These are phyloP conservation scores for Flaveria trinervia DNA, from an alignment of 129 eudicot genomes.

Conservation along the genomic window DNA sequence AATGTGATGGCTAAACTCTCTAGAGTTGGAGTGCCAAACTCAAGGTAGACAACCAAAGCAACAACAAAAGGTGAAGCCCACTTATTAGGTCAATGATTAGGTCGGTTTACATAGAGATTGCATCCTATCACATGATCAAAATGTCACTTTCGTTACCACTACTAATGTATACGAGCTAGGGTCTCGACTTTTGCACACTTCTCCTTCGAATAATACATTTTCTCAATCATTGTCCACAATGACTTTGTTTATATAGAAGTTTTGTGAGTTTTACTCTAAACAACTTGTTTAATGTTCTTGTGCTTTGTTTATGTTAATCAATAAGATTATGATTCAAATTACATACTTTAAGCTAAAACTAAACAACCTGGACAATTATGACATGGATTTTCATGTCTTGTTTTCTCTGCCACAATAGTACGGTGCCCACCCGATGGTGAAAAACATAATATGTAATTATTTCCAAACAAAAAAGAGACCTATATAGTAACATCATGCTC, in stretches of 20 bases:
- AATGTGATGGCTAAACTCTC: not conserved
- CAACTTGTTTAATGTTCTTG: not conserved
- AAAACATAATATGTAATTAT: no score
- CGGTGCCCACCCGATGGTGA: no score
- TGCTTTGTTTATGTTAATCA: not conserved
- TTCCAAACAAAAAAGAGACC: no score
- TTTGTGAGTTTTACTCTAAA: not conserved
- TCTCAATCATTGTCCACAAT: not conserved
- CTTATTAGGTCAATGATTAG: constrained; percentile 8
- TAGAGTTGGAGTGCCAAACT: not conserved
- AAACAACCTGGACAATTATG: no score
- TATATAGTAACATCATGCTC: no score
- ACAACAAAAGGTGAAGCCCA: constrained; percentile 14
- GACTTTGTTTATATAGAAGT: not conserved
- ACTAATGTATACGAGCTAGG: not conserved
- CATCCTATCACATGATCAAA: not conserved
- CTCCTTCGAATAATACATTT: not conserved
- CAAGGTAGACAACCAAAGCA: not conserved
- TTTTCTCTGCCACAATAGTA: no score
- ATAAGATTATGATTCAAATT: no score
- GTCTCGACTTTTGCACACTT: not conserved
- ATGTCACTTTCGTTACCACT: not conserved
- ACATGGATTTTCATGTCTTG: no score
- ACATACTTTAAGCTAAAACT: no score
- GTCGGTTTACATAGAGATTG: not conserved